Evolutionary conservation across 1,139 yeast species (phyloP).

Genomic region (Yamadazyma oceani): DNA sequence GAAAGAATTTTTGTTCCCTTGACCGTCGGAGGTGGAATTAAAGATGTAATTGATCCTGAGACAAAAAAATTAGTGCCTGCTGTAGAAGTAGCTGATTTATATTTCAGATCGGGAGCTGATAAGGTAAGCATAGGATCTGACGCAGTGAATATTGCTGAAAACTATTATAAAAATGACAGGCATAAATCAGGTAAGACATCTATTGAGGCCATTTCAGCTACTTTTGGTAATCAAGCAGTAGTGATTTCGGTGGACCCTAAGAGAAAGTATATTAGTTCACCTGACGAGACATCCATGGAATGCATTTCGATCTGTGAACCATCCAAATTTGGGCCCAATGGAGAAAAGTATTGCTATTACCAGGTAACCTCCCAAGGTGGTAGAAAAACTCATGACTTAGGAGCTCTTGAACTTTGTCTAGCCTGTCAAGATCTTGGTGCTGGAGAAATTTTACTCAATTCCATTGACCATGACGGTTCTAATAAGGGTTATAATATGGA

Average conservation of each 20-base stretch:
- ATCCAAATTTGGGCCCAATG: constrained; percentile 70
- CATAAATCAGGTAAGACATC: constrained; percentile 74
- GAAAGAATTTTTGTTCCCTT: constrained; percentile 92
- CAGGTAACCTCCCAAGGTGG: constrained; percentile 97
- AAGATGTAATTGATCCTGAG: constrained; percentile 82
- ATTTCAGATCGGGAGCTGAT: constrained; percentile 95
- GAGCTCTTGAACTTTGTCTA: constrained; percentile 82
- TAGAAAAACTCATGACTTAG: constrained; percentile 82
- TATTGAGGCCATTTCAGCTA: constrained; percentile 84
- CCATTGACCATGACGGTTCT: constrained; percentile 95
- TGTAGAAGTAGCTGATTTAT: constrained; percentile 82
- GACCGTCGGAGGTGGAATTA: constrained; percentile 97
- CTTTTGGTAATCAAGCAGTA: constrained; percentile 95
- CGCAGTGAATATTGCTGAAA: constrained; percentile 88
- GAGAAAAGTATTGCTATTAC: constrained; percentile 86
- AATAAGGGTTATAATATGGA: constrained; percentile 91
- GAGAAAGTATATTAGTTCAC: constrained; percentile 67
- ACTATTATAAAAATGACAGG: constrained; percentile 59
- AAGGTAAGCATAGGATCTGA: constrained; percentile 97
- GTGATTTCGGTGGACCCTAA: constrained; percentile 97
- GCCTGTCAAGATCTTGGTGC: constrained; percentile 97
- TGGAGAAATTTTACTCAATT: constrained; percentile 87
- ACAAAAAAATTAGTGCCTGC: constrained; percentile 74
- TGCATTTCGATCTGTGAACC: constrained; percentile 47
- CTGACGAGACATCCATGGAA: constrained; percentile 58